Evolutionary conservation across 2,329 filamentous ascomycete genomes (phyloP).

Genomic region (Aspergillus novofumigatus): DNA sequence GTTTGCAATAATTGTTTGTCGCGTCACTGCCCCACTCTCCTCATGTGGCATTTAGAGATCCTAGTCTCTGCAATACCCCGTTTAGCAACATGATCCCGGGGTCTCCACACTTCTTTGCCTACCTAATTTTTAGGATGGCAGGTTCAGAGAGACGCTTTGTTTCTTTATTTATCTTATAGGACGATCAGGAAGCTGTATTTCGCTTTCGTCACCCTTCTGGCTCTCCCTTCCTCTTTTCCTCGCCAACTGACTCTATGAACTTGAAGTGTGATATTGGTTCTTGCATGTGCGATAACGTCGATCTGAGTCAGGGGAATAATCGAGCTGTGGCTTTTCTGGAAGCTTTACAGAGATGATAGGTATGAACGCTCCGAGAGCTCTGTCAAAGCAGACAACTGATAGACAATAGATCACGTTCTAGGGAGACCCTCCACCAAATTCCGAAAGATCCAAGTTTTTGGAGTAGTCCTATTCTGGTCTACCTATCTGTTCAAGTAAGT

Average conservation of each 20-base stretch:
- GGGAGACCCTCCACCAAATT: slow-evolving; percentile 88
- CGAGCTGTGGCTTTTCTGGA: not conserved
- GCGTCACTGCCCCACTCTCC: not conserved
- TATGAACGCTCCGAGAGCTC: slow-evolving; percentile 8
- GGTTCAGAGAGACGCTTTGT: not conserved
- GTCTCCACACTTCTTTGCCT: not conserved
- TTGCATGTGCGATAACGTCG: not conserved
- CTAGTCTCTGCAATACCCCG: not conserved
- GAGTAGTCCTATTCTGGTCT: slow-evolving; percentile 88
- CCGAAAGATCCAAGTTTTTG: slow-evolving; percentile 85
- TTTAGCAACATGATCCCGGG: not conserved
- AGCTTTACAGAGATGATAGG: slow-evolving; percentile 29
- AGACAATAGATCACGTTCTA: slow-evolving; percentile 71
- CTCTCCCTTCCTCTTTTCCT: not conserved
- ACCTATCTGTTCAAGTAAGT: slow-evolving; percentile 71
- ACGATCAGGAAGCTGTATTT: not conserved
- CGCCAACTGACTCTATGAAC: not conserved
- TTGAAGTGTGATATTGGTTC: not conserved
- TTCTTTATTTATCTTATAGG: not conserved
- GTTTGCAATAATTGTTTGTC: not conserved
- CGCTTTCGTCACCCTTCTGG: not conserved
- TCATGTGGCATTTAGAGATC: not conserved
- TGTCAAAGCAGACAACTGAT: slow-evolving; percentile 5
- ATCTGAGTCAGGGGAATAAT: not conserved
- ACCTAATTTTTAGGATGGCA: not conserved